A percentile compares a stretch with the other conserved stretches of the same genome.
phyloP scores from a whole-genome alignment of 2,329 filamentous ascomycete genomes.

The Colletotrichum sp. region DNA sequence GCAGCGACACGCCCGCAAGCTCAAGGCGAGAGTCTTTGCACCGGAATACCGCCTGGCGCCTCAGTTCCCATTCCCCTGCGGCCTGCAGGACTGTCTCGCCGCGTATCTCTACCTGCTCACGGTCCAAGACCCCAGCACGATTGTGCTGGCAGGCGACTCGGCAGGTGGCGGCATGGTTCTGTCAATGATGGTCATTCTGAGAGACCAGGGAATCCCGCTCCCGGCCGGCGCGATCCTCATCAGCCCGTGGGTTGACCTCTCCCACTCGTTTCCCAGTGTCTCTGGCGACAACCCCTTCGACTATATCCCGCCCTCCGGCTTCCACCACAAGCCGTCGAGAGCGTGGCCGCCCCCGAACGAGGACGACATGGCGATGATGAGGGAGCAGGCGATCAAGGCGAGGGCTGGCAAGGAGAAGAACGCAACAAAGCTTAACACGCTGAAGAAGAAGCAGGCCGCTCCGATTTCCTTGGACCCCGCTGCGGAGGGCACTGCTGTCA shows the following conservation, averaged over 20 bases:
- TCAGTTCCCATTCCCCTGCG: constrained; percentile 95
- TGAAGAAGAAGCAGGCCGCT: constrained; percentile 37
- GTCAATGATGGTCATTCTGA: constrained; percentile 77
- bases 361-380: constrained; percentile 68
- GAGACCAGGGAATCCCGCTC: constrained; percentile 82
- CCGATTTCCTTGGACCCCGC: constrained; percentile 28
- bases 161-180: constrained; percentile 92
- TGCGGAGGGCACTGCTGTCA: constrained; percentile 11
- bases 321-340: constrained; percentile 86
- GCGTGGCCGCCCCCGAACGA: constrained; percentile 93
- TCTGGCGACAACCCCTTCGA: constrained; percentile 74
- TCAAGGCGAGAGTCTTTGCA: constrained; percentile 88
- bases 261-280: constrained; percentile 95
- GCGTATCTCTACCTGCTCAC: constrained; percentile 84
- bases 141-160: constrained; percentile 89
- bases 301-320: constrained; percentile 87
- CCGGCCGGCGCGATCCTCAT: constrained; percentile 91
- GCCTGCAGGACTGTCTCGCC: constrained; percentile 86
- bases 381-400: constrained; percentile 53
- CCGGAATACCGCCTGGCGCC: constrained; percentile 87
- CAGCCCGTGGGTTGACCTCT: constrained; percentile 95
- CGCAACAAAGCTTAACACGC: constrained; percentile 22
- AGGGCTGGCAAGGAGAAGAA: constrained; percentile 26
- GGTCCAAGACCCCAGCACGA: constrained; percentile 77
- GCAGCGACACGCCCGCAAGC: constrained; percentile 91